Evolutionary conservation across 768 basidiomycete species (phyloP).

Genomic region (Steccherinum ochraceum): DNA sequence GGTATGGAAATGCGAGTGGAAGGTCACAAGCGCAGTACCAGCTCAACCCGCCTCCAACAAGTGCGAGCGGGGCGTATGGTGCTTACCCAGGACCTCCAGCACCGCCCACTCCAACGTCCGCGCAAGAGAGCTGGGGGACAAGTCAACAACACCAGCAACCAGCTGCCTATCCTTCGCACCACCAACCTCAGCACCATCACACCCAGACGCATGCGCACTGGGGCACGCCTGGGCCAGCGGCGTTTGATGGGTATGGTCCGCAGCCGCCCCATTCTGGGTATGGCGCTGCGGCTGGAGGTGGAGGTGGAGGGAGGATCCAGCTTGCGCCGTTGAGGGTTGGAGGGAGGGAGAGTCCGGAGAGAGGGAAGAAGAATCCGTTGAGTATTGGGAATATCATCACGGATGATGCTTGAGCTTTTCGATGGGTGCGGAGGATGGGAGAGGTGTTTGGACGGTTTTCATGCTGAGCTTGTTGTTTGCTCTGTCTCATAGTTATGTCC

Average conservation of each 20-base stretch:
- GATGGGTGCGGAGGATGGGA: no score
- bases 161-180: no score
- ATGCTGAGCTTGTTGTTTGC: no score
- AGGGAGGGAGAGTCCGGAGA: conserved; percentile 2
- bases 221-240: background rate
- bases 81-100: background rate
- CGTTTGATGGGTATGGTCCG: conserved; percentile 5
- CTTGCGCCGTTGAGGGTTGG: conserved; percentile 41
- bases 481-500: no score
- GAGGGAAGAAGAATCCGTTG: conserved; percentile 25
- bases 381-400: conserved; percentile 26
- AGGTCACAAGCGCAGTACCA: background rate
- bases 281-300: no score
- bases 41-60: background rate
- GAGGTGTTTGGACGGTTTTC: no score
- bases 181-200: no score
- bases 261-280: conserved; percentile 20
- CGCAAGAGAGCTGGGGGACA: background rate
- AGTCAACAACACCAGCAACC: background rate
- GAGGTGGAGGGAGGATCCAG: conserved; percentile 36
- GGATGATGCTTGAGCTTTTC: conserved; percentile 17
- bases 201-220: no score
- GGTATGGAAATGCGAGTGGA: background rate
- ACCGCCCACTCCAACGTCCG: no score
- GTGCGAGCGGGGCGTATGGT: background rate